These are phyloP conservation scores for Starmera pachycereana DNA, from an alignment of 805 yeast species.

Conservation along the genomic window DNA sequence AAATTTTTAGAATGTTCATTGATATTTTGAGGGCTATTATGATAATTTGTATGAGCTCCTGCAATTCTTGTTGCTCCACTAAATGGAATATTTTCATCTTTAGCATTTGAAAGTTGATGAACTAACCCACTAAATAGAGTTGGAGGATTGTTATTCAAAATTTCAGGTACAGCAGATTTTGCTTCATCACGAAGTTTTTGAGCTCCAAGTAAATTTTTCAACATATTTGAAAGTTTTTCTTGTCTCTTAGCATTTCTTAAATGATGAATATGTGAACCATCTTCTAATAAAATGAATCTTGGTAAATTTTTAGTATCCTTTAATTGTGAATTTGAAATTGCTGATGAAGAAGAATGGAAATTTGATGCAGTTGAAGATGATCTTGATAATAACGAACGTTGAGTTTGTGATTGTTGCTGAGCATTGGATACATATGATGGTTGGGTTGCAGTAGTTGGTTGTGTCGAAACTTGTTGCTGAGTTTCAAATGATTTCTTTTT, in stretches of 20 bases:
- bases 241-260: conserved; percentile 68
- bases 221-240: conserved; percentile 65
- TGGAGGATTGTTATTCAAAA: conserved; percentile 50
- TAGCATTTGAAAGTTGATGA: conserved; percentile 42
- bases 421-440: background rate
- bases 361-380: conserved; percentile 15
- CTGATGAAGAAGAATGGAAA: conserved; percentile 1
- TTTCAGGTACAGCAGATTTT: conserved; percentile 61
- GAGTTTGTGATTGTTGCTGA: conserved; percentile 1
- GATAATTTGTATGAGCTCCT: background rate
- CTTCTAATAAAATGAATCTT: conserved; percentile 47
- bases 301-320: conserved; percentile 7
- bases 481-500: background rate
- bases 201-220: conserved; percentile 67
- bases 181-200: conserved; percentile 64
- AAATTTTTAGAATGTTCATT: conserved; percentile 43
- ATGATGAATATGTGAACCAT: conserved; percentile 75
- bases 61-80: conserved; percentile 24
- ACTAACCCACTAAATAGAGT: conserved; percentile 61
- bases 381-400: conserved; percentile 8
- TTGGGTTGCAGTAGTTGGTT: background rate
- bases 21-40: conserved; percentile 1
- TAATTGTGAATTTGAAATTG: background rate
- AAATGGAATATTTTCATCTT: conserved; percentile 27
- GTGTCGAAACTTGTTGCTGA: background rate